Base-by-base conservation (phyloP, 768 basidiomycete species). In the Mycena kentingensis region DNA sequence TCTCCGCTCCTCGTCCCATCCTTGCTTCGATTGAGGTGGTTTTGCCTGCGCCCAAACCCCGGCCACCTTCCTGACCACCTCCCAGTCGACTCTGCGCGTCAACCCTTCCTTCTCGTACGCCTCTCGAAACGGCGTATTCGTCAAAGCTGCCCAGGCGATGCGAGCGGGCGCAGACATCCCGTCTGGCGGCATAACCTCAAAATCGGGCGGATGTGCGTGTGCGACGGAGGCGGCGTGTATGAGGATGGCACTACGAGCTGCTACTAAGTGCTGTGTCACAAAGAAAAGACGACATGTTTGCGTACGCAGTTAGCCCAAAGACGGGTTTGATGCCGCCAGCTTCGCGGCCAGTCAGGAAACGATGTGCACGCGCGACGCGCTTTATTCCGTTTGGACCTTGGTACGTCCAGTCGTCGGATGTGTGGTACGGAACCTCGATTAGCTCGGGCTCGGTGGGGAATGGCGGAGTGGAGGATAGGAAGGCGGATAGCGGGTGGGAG, bases 331-430 rank as follows among this genome's bases (percentile, higher is more conserved):
- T 80, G 0, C 93, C 92, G 13, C 85, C 84, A 2, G 78, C 83
- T 65, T 96, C 93, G 35, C 92, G 74, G 0, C 93, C 93, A 1
- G 93, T 96, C 46, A 93, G 74, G 73, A 96, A 96, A 16, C 77
- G 73, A 68, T 95, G 93, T 57, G 83, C 76, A 21, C 90, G 81
- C n/a, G 78, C 71, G 5, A 64, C 65, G 29, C 77, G 70, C 32
- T 62, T 67, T 2, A 60, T 49, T 5, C 64, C 32, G 32, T 47
- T 47, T 15, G 46, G 46, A 3, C 46, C 46, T 5, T 28, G n/a
- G 18, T 31, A 47, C 15, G 7, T 31, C 46, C 46, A 47, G 63
- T 85, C 83, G 24, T 43, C 62, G 57, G 70, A 76, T 1, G 77
- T 74, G 57, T 83, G 73, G 60, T 81, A 81, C 5, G 65, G 62